These are phyloP conservation scores for Phalaenopsis aphrodite DNA, from an alignment of 106 monocot species.

Conservation along the genomic window DNA sequence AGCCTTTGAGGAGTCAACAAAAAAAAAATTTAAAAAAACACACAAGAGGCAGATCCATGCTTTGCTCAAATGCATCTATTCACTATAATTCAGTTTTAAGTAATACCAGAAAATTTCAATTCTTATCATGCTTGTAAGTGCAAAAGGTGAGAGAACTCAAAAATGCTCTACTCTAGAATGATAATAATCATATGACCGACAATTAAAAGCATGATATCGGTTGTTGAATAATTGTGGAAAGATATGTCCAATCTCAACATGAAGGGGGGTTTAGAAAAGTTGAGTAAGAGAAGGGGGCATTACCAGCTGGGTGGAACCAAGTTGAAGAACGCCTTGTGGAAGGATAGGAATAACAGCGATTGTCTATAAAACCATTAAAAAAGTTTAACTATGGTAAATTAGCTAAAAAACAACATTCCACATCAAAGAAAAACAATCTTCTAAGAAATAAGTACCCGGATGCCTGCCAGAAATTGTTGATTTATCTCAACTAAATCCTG, in stretches of 20 bases:
- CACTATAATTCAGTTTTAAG: neutral
- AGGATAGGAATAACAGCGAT: conserved; percentile 66
- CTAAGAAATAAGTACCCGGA: conserved; percentile 30
- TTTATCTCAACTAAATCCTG: conserved; percentile 57
- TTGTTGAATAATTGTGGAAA: neutral
- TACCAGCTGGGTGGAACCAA: conserved; percentile 75
- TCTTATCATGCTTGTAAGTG: neutral
- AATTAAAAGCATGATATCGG: neutral
- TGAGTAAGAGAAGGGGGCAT: neutral
- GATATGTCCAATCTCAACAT: neutral
- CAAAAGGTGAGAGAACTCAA: neutral
- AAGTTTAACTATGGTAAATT: neutral
- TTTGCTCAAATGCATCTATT: neutral
- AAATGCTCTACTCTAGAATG: neutral
- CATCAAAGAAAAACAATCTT: neutral
- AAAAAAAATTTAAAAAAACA: no score
- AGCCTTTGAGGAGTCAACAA: neutral
- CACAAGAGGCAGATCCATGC: neutral
- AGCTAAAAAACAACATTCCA: conserved; percentile 1
- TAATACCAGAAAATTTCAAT: neutral
- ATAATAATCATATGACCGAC: neutral
- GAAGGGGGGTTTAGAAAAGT: neutral
- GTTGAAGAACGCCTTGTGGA: conserved; percentile 73
- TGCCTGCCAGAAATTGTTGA: conserved; percentile 45
- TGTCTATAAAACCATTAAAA: conserved; percentile 33